Evolutionary conservation across 768 basidiomycete species (phyloP), one percentile per base, ranked within the genome.

Genomic region (Pleurotus platypus): DNA sequence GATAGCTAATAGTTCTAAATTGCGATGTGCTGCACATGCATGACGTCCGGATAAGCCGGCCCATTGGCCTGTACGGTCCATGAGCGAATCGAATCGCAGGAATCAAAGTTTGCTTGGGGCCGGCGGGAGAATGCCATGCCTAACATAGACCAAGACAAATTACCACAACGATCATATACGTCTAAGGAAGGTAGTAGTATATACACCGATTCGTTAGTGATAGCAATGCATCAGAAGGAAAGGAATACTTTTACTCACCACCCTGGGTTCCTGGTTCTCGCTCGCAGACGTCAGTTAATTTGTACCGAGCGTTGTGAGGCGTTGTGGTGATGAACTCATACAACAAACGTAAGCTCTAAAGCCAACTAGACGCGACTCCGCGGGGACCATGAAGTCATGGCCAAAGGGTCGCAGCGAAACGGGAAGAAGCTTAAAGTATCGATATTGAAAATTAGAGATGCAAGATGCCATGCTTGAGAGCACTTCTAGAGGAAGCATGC

Each of bases 101-200:
- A 54, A 54, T 38, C 42, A 54, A 22, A 39, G 37, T 24, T 54
- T 15, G n/a, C n/a, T 24, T 54, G 27, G 39, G 39, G n/a, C 51
- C 51, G 51, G 51, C 51, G 51, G 51, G 51, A 54, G 51, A 50
- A 54, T 54, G 39, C 26, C 51, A 40, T 20, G 39, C 42, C 39
- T 42, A 24, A 54, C 16, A 54, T 42, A 30, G 20, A 4, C 27
- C 49, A 35, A 9, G 30, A 30, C 49, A 30, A 13, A 15, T 50
- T 15, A 7, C 49, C 49, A 16, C 16, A 4, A 26, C 37, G 27
- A 45, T 16, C 27, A 8, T 30, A 24, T 50, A 35, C 26, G 26
- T 50, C 49, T 50, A 26, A 24, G 27, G 27, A 26, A 18, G 27
- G 9, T 27, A 50, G 49, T 15, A 27, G 11, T 35, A 35, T 22